Base-by-base conservation (phyloP, 495 filamentous ascomycete genomes). In the Penicillium pancosmium region DNA sequence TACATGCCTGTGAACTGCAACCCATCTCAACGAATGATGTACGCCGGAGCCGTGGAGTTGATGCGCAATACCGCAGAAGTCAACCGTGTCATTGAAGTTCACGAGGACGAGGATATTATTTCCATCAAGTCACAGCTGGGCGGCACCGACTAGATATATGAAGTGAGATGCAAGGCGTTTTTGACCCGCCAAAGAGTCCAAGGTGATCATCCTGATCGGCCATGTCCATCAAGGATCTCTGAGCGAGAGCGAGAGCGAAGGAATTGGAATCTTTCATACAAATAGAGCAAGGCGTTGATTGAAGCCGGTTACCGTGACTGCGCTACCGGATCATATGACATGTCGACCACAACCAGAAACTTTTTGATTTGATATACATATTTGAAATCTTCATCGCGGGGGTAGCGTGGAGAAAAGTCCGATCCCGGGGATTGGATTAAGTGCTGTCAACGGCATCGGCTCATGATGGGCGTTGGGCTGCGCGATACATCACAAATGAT, bases 21-120 rank as follows among this genome's bases (percentile, higher is more conserved):
- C 71, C 82, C 78, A 59, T 88, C 88, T 60, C 73, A 88, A 68
- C 86, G 90, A 51, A 98, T 97, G 94, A 82, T 92, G 76, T 98
- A 98, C 75, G 94, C 94, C 16, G 87, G 91, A 18, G 93, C 93
- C 23, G 96, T 95, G 72, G 93, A 98, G 77, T 74, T 97, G 73
- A 91, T 98, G 86, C 86, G 93, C 61, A 95, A 88, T 65, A 92
- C 90, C 53, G 88, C 90, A 10, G 91, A 96, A 76, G 91, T 91
- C 27, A 88, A 88, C 31, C 85, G 83, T 58, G 87, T 96, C 8
- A 80, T 97, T 52, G 91, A 96, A 71, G 83, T 96, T 18, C 84
- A 91, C 55, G 81, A 78, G 11, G 78, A 86, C 8, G 91, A 94
- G 44, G 92, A 95, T 50, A 69, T 97, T 65, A 85, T 85, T 57